Conservation (phyloP, 2,329 filamentous ascomycete genomes). For the Xylaria arbuscula region DNA sequence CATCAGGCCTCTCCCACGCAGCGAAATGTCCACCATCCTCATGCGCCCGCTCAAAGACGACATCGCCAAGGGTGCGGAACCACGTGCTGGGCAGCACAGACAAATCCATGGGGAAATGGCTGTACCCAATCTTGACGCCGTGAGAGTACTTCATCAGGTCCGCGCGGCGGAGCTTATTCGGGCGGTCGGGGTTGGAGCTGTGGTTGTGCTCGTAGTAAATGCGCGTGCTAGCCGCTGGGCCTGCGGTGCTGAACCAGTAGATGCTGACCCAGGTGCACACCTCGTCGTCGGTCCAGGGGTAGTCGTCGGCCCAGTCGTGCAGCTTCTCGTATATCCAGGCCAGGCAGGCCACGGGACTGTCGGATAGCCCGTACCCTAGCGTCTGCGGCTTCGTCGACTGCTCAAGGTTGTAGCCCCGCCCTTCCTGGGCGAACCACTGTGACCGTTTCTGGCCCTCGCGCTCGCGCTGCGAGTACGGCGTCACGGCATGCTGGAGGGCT, state of each 20-base stretch:
- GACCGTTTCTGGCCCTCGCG: slow-evolving; percentile 62
- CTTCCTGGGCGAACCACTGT: slow-evolving; percentile 67
- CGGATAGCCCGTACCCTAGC: slow-evolving; percentile 73
- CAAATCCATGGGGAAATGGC: slow-evolving; percentile 70
- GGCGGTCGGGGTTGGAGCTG: slow-evolving; percentile 42
- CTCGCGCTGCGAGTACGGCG: slow-evolving; percentile 64
- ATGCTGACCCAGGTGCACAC: slow-evolving; percentile 79
- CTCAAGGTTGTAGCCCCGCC: slow-evolving; percentile 67
- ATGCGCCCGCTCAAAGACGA: slow-evolving; percentile 67
- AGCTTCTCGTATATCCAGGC: slow-evolving; percentile 87
- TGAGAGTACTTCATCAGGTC: slow-evolving; percentile 47
- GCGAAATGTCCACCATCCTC: slow-evolving; percentile 70
- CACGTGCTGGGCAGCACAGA: slow-evolving; percentile 64
- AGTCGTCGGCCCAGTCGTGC: slow-evolving; percentile 78
- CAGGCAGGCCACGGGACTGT: slow-evolving; percentile 76
- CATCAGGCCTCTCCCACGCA: slow-evolving; percentile 66
- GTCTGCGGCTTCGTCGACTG: slow-evolving; percentile 79
- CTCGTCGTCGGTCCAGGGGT: slow-evolving; percentile 81
- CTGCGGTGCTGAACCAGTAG: slow-evolving; percentile 77
- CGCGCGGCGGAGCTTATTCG: slow-evolving; percentile 36
- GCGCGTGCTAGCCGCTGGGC: slow-evolving; percentile 71
- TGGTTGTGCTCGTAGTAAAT: slow-evolving; percentile 79
- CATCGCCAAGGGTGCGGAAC: slow-evolving; percentile 67
- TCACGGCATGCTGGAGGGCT: slow-evolving; percentile 65
- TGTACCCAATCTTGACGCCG: slow-evolving; percentile 56